A percentile compares a stretch with the other conserved stretches of the same genome.
Conservation (phyloP, 352 stramenopile genomes). For the Phytopythium vexans region DNA sequence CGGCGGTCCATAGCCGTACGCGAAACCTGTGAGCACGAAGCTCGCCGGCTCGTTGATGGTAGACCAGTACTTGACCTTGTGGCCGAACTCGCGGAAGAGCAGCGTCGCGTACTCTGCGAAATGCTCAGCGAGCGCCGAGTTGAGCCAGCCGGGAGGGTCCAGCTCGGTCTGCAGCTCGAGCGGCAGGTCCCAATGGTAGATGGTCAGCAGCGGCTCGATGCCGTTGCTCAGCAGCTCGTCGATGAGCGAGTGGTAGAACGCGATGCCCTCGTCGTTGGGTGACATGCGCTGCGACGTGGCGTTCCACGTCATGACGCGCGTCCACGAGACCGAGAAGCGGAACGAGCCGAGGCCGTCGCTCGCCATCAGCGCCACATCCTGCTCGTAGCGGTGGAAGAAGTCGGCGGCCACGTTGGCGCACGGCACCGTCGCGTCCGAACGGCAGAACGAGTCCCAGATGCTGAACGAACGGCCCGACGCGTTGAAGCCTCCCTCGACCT, state of each 20-base stretch:
- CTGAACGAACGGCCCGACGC: constrained; percentile 65
- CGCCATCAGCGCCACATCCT: constrained; percentile 92
- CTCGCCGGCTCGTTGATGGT: constrained; percentile 93
- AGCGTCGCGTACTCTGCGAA: constrained; percentile 87
- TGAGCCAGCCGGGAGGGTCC: constrained; percentile 64
- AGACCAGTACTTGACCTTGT: constrained; percentile 90
- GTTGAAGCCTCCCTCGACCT: constrained; percentile 91
- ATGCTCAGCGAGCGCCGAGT: constrained; percentile 43
- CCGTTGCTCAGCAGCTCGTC: constrained; percentile 66
- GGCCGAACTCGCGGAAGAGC: constrained; percentile 89
- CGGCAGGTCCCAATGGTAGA: constrained; percentile 97
- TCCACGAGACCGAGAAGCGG: constrained; percentile 88
- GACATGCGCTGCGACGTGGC: constrained; percentile 31
- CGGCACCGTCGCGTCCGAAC: constrained; percentile 48
- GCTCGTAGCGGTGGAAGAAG: constrained; percentile 87
- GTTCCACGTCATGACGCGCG: constrained; percentile 83
- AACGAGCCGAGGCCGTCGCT: constrained; percentile 87
- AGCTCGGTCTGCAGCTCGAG: constrained; percentile 81
- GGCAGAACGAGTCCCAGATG: constrained; percentile 95
- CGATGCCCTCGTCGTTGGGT: constrained; percentile 84
- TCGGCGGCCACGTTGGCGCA: constrained; percentile 92
- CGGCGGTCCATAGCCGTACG: constrained; percentile 47
- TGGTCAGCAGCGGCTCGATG: constrained; percentile 89
- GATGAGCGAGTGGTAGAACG: constrained; percentile 91
- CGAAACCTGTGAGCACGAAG: constrained; percentile 85